A percentile compares a stretch with the other conserved stretches of the same genome.
phyloP scores from a whole-genome alignment of 352 stramenopile genomes.

The Pythium rhizo-oryzae region DNA sequence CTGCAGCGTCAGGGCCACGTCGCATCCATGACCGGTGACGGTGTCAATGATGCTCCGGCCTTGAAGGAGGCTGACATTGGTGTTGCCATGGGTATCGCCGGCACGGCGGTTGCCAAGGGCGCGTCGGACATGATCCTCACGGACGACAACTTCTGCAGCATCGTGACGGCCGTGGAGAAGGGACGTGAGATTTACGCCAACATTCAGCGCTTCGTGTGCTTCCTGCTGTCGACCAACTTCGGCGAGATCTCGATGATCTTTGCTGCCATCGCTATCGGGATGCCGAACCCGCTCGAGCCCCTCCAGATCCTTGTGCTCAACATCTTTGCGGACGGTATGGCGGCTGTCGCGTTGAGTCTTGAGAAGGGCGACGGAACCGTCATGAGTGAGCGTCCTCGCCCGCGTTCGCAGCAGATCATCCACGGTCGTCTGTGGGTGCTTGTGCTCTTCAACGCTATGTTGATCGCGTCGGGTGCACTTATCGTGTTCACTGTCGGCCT shows the following conservation, averaged over 20 bases:
- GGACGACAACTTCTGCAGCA: slow-evolving; percentile 98
- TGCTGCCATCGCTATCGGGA: slow-evolving; percentile 53
- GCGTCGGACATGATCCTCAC: slow-evolving; percentile 98
- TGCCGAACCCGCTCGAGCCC: slow-evolving; percentile 90
- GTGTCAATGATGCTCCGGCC: slow-evolving; percentile 93
- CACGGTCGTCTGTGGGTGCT: slow-evolving; percentile 69
- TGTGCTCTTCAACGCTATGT: slow-evolving; percentile 64
- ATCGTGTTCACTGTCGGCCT: slow-evolving; percentile 65
- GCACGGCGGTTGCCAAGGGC: slow-evolving; percentile 98
- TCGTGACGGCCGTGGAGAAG: slow-evolving; percentile 96
- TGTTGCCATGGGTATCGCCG: slow-evolving; percentile 97
- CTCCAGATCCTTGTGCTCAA: slow-evolving; percentile 99
- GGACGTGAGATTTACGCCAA: slow-evolving; percentile 97
- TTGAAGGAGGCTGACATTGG: slow-evolving; percentile 96
- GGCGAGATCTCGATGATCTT: slow-evolving; percentile 92
- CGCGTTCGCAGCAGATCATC: slow-evolving; percentile 62
- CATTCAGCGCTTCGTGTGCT: slow-evolving; percentile 99
- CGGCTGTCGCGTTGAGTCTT: slow-evolving; percentile 65
- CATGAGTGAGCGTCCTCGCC: slow-evolving; percentile 64
- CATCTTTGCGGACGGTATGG: slow-evolving; percentile 96
- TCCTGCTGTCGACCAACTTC: slow-evolving; percentile 98
- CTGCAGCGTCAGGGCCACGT: slow-evolving; percentile 88
- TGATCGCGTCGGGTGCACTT: slow-evolving; percentile 57
- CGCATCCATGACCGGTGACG: slow-evolving; percentile 92
- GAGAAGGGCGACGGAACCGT: slow-evolving; percentile 73